Conservation (phyloP, 2,329 filamentous ascomycete genomes). For the Metarhizium rileyi region DNA sequence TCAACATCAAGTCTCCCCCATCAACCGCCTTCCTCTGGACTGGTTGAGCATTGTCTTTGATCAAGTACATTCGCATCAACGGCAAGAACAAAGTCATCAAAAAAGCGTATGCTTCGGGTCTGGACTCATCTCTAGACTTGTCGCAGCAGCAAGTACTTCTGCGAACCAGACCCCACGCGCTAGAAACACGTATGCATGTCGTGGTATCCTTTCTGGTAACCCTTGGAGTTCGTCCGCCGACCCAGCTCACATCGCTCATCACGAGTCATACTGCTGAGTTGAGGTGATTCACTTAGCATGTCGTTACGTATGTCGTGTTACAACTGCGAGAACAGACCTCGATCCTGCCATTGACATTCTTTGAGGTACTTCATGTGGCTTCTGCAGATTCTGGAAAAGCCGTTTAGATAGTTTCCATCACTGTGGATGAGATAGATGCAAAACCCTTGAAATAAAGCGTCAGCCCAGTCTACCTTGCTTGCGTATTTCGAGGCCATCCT, state of each 20-base stretch:
- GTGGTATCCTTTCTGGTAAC: constrained; percentile 8
- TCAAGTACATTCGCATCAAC: background rate
- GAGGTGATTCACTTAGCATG: background rate
- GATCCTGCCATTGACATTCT: background rate
- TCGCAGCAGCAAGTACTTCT: constrained; percentile 17
- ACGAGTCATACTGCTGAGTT: background rate
- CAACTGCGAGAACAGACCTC: background rate
- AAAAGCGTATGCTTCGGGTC: constrained; percentile 23
- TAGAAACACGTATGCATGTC: constrained; percentile 25
- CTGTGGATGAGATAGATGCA: constrained; percentile 26
- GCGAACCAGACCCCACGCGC: constrained; percentile 21
- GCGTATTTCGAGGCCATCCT: constrained; percentile 11
- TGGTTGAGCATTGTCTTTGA: constrained; percentile 8
- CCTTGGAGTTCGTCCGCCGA: background rate
- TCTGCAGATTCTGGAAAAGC: constrained; percentile 9
- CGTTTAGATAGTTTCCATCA: constrained; percentile 10
- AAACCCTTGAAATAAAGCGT: constrained; percentile 29
- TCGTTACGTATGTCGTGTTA: background rate
- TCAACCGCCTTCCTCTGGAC: constrained; percentile 14
- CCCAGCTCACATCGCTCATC: background rate
- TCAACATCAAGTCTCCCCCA: constrained; percentile 16
- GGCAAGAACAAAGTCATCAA: background rate
- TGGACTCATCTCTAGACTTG: constrained; percentile 17
- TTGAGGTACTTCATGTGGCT: background rate
- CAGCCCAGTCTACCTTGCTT: too few species aligned